These are phyloP conservation scores for Candida boidinii DNA, from an alignment of 805 yeast species.

Conservation along the genomic window DNA sequence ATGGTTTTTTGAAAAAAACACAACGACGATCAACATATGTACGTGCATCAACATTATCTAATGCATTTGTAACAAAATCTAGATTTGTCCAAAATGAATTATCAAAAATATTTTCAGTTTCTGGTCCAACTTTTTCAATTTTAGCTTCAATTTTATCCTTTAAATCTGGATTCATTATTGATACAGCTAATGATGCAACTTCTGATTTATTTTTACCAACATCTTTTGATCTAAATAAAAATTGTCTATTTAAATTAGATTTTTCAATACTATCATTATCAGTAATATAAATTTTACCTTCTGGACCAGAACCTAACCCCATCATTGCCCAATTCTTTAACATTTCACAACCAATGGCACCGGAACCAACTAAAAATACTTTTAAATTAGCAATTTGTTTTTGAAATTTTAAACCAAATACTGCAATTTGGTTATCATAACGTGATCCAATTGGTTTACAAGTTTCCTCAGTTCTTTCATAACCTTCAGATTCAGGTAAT, in stretches of 20 bases:
- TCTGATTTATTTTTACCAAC: constrained; percentile 89
- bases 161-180: constrained; percentile 78
- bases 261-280: constrained; percentile 95
- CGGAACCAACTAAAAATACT: constrained; percentile 91
- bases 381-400: constrained; percentile 64
- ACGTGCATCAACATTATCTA: constrained; percentile 97
- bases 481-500: constrained; percentile 53
- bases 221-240: constrained; percentile 87
- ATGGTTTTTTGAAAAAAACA: constrained; percentile 82
- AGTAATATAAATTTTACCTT: constrained; percentile 78
- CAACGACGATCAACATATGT: constrained; percentile 96
- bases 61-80: constrained; percentile 91
- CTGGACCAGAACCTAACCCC: constrained; percentile 89
- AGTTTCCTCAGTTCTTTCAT: constrained; percentile 58
- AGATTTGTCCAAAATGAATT: constrained; percentile 78
- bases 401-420: constrained; percentile 76
- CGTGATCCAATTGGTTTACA: constrained; percentile 73
- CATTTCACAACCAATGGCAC: constrained; percentile 99
- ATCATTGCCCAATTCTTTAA: constrained; percentile 95
- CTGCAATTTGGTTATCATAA: constrained; percentile 94
- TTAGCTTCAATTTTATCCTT: constrained; percentile 65
- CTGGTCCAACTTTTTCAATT: constrained; percentile 88
- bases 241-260: constrained; percentile 93
- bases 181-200: constrained; percentile 81
- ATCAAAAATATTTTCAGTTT: constrained; percentile 79